Conservation (phyloP, 495 filamentous ascomycete species). For the Hypoxylon intermedium region DNA sequence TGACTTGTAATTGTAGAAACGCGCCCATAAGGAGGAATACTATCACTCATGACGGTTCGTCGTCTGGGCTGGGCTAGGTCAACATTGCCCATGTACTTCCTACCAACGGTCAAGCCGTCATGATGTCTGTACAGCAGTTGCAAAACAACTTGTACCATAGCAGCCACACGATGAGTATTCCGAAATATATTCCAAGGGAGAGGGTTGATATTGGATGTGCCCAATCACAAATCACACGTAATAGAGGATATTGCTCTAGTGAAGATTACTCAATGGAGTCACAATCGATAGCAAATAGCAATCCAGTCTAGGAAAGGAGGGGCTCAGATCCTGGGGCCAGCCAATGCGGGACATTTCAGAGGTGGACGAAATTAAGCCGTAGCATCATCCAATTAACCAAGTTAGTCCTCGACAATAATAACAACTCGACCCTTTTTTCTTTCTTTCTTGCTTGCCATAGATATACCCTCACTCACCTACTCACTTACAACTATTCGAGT, state of each 20-base stretch:
- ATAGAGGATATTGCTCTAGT: background rate
- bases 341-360: slow-evolving; percentile 25
- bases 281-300: slow-evolving; percentile 18
- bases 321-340: slow-evolving; percentile 1
- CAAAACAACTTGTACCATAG: background rate
- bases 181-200: background rate
- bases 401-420: slow-evolving; percentile 25
- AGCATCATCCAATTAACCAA: slow-evolving; percentile 8
- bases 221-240: no score
- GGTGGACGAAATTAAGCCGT: slow-evolving; percentile 23
- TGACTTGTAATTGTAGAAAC: slow-evolving; percentile 19
- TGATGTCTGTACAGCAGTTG: background rate
- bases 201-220: no score
- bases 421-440: slow-evolving; percentile 8
- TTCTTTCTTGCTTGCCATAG: background rate
- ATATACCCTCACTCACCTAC: background rate
- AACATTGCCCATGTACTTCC: background rate
- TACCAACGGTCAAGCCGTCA: background rate
- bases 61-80: background rate
- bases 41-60: slow-evolving; percentile 5
- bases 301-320: slow-evolving; percentile 13
- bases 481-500: no score
- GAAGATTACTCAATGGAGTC: background rate
- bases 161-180: background rate
- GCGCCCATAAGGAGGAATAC: slow-evolving; percentile 10